Base-by-base conservation (phyloP, 2,329 filamentous ascomycete species). In the Simplicillium sp. region DNA sequence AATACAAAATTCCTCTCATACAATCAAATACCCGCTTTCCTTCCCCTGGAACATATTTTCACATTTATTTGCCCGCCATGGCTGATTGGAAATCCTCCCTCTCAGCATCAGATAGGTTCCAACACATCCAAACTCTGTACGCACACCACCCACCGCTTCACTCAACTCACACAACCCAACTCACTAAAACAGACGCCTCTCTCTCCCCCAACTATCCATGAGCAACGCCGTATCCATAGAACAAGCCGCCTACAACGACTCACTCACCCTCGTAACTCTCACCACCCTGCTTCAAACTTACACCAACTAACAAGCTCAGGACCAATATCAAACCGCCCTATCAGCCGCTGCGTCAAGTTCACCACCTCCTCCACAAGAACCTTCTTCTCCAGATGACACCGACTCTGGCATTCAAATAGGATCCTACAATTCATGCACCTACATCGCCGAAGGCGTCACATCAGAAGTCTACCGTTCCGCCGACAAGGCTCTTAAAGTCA, bases 381-480 rank as follows among this genome's bases (percentile, higher is more conserved):
- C 33, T 11, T 15, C 34, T 36, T 35, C 42, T 31, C 28, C 39
- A 15, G 38, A 29, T 12, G 45, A 47, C 9, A 42, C 39, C 15
- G 53, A 50, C 7, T 31, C 44, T 2, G 69, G 67, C 9, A 57
- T 71, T 34, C 57, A 58, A 28, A 79, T 82, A 43, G 78, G 77
- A 8, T 20, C 57, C 5, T 80, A 79, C 48, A 35, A 47, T 14
- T 60, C 69, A 44, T 83, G 79, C 54, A 60, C 64, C 18, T 70
- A 71, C 48, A 54, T 82, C n/a, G 68, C 69, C 36, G 67, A 68
- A 47, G 92, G 92, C 15, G 68, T 90, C 11, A 92, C 87, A 46
- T 92, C 90, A 14, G 77, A 82, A 41, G 80, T 98, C 38, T 97
- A 89, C 65, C 82, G 82, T 51, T 80, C 80, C 33, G 64, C 58